Evolutionary conservation across 2,329 filamentous ascomycete species (phyloP).

Genomic region (Ceratocystis colombiana): DNA sequence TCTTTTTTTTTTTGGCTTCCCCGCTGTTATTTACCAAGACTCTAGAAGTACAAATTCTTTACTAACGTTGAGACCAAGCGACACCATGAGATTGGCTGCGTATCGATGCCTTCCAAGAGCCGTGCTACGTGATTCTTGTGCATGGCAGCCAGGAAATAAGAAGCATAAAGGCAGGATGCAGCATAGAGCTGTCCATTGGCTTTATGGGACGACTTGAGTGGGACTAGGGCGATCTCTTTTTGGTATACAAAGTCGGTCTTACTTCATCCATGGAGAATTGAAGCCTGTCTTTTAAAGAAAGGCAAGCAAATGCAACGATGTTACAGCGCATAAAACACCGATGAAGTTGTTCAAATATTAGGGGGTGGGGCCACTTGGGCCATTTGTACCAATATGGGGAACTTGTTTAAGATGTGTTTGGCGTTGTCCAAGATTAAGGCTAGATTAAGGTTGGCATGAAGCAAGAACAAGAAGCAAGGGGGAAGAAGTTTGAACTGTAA

Average conservation of each 20-base stretch:
- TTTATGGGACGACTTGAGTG: too few species aligned
- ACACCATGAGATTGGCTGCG: too few species aligned
- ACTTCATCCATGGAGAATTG: too few species aligned
- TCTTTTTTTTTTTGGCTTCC: background rate
- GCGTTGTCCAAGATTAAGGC: conserved; percentile 8
- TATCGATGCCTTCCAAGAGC: too few species aligned
- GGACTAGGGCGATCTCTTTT: too few species aligned
- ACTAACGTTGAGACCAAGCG: too few species aligned
- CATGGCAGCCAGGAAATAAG: background rate
- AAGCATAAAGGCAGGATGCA: too few species aligned
- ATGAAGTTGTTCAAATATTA: background rate
- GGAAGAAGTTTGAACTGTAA: background rate
- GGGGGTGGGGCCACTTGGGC: background rate
- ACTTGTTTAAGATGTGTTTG: conserved; percentile 10
- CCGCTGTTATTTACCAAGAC: background rate
- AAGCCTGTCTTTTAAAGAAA: too few species aligned
- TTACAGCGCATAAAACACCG: background rate
- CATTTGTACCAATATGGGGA: background rate
- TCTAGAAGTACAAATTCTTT: too few species aligned
- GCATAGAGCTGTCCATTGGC: too few species aligned
- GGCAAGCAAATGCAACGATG: background rate
- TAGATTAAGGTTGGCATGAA: conserved; percentile 14
- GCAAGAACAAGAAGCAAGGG: conserved; percentile 9
- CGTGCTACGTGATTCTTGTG: background rate
- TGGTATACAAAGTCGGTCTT: too few species aligned